Percentiles rank a stretch among this genome's conserved stretches.
phyloP scores from a whole-genome alignment of 495 filamentous ascomycete species.

The Acidiella bohemica region DNA sequence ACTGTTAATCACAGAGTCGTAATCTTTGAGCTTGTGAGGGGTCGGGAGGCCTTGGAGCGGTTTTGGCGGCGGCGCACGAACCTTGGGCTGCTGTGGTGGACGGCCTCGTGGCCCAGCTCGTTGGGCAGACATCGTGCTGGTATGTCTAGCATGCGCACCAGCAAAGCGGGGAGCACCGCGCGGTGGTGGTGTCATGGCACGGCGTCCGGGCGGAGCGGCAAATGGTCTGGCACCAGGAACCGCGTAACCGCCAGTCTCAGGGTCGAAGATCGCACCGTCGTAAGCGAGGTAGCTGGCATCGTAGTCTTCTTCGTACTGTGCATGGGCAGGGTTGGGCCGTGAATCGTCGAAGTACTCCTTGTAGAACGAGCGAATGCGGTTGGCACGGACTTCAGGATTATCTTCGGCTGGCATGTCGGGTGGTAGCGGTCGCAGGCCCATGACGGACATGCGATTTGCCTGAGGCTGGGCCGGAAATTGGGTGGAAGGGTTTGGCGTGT shows the following conservation, averaged over 20 bases:
- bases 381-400: conserved; percentile 74
- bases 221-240: conserved; percentile 48
- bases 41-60: conserved; percentile 68
- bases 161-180: conserved; percentile 52
- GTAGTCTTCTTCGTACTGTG: conserved; percentile 57
- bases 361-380: conserved; percentile 95
- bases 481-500: conserved; percentile 8
- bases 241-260: conserved; percentile 57
- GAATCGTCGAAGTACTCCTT: conserved; percentile 97
- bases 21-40: conserved; percentile 68
- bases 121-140: conserved; percentile 20
- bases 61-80: conserved; percentile 57
- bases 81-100: conserved; percentile 33
- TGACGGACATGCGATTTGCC: conserved; percentile 27
- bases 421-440: conserved; percentile 85
- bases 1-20: conserved; percentile 55
- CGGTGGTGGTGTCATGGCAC: conserved; percentile 95
- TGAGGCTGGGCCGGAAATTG: conserved; percentile 10
- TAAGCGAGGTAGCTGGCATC: conserved; percentile 52
- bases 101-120: conserved; percentile 33
- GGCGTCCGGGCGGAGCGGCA: conserved; percentile 68
- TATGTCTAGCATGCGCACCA: conserved; percentile 29
- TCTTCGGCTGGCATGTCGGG: conserved; percentile 64
- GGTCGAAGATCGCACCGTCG: conserved; percentile 59
- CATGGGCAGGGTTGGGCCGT: conserved; percentile 41